Evolutionary conservation across 169 alveolate species (phyloP), one percentile per base, ranked within the genome.

Genomic region (Plasmodium vinckei): DNA sequence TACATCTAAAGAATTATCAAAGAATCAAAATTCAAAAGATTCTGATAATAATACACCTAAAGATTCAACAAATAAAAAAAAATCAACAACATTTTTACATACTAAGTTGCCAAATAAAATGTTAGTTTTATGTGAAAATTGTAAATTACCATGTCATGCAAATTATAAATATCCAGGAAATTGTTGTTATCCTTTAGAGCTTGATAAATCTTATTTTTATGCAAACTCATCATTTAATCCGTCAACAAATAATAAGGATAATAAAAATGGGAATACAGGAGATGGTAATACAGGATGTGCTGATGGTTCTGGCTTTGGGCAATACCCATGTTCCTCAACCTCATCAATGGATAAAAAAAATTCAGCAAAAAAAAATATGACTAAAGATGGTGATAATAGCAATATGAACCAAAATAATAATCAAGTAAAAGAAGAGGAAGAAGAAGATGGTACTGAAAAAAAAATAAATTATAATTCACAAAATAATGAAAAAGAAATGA

Each of bases 81-180:
- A 93, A 33, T 94, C 92, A 21, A 90, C 93, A 5, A 92, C 89
- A 72, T 94, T 94, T 65, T 87, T 88, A 49, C 82, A 89, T 56
- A 82, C 91, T 2, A 79, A 93, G 27, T 73, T 94, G 27, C 96
- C 96, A 17, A 69, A 64, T 60, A 87, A 87, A 64, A 25, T 89
- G 64, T 73, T 94, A 12, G 87, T 87, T n/a, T 57, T 94, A 27
- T 94, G 96, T 68, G 96, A 94, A 44, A 94, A 94, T 53, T 94
- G 96, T 86, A 94, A 91, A 87, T 67, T 94, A 2, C 95, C 95
- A 17, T 86, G 92, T 49, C 96, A 94, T 79, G 93, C 93, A 59
- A 67, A 88, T 54, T 89, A 77, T 39, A 88, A 92, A 33, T 84
- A 94, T 61, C 95, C 95, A 19, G 93, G 91, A 3, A 91, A 90